Evolutionary conservation across 1,284 basidiomycete species (phyloP).

Genomic region (Pholiota adiposa): DNA sequence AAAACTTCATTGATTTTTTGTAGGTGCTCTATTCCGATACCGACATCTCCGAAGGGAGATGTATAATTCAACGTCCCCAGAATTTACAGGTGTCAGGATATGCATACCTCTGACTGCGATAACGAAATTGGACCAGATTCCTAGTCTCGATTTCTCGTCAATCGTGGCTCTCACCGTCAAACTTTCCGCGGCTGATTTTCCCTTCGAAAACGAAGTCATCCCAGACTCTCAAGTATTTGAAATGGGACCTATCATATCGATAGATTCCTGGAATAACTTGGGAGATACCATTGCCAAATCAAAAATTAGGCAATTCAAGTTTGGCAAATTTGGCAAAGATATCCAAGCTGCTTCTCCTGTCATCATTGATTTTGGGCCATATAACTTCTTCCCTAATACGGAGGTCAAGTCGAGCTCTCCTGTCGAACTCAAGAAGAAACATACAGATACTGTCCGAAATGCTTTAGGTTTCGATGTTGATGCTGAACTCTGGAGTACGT

Average conservation of each 20-base stretch:
- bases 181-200: constrained; percentile 22
- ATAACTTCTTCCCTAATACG: constrained; percentile 38
- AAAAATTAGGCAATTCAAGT: constrained; percentile 26
- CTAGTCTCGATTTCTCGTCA: constrained; percentile 25
- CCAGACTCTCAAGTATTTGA: constrained; percentile 32
- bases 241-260: constrained; percentile 34
- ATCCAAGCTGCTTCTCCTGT: constrained; percentile 19
- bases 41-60: constrained; percentile 44
- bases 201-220: constrained; percentile 18
- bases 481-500: constrained; percentile 49
- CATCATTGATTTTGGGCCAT: constrained; percentile 48
- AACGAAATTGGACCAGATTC: constrained; percentile 25
- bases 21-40: constrained; percentile 51
- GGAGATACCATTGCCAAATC: constrained; percentile 33
- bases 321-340: constrained; percentile 1
- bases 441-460: constrained; percentile 37
- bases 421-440: constrained; percentile 19
- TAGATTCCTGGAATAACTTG: constrained; percentile 34
- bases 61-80: constrained; percentile 33
- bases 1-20: not conserved
- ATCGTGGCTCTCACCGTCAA: constrained; percentile 29
- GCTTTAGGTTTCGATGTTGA: constrained; percentile 40
- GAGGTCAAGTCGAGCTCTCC: constrained; percentile 2
- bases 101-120: constrained; percentile 60
- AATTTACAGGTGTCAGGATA: constrained; percentile 52